Conservation (phyloP, 495 filamentous ascomycete species). For the Penicillium alfredii region DNA sequence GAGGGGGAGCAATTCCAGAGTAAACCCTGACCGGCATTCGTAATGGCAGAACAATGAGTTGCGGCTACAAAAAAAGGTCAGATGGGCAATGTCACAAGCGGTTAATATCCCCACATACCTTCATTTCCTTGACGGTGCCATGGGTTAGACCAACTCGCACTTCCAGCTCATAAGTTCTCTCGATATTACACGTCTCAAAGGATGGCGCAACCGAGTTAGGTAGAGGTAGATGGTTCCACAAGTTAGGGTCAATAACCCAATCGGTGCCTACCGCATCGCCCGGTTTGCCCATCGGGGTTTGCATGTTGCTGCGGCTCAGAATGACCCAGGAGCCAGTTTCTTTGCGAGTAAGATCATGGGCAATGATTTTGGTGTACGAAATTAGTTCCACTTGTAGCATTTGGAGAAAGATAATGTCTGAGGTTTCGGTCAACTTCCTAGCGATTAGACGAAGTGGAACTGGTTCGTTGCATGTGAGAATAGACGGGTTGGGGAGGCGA, state of each 20-base stretch:
- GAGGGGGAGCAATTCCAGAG: constrained; percentile 84
- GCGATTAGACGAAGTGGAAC: constrained; percentile 75
- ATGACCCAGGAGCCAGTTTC: constrained; percentile 67
- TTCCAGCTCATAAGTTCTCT: constrained; percentile 74
- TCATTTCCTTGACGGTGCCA: constrained; percentile 42
- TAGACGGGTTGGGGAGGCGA: constrained; percentile 79
- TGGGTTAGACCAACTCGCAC: constrained; percentile 68
- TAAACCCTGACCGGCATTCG: constrained; percentile 73
- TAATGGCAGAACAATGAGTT: constrained; percentile 68
- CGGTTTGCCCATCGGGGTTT: constrained; percentile 52
- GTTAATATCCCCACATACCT: no score
- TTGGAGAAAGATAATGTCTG: constrained; percentile 63
- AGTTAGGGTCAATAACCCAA: constrained; percentile 52
- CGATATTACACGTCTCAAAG: constrained; percentile 86
- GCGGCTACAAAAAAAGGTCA: constrained; percentile 41
- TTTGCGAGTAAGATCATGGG: constrained; percentile 60
- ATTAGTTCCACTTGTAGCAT: constrained; percentile 75
- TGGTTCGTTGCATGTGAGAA: constrained; percentile 81
- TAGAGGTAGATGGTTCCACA: constrained; percentile 66
- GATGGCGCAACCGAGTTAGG: constrained; percentile 80
- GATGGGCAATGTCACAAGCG: no score
- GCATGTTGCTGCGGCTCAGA: constrained; percentile 59
- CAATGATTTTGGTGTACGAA: constrained; percentile 68
- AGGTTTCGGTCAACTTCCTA: constrained; percentile 61
- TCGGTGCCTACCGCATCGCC: constrained; percentile 59